phyloP scores from a whole-genome alignment of 345 rosid genomes.

The Aegle marmelos region DNA sequence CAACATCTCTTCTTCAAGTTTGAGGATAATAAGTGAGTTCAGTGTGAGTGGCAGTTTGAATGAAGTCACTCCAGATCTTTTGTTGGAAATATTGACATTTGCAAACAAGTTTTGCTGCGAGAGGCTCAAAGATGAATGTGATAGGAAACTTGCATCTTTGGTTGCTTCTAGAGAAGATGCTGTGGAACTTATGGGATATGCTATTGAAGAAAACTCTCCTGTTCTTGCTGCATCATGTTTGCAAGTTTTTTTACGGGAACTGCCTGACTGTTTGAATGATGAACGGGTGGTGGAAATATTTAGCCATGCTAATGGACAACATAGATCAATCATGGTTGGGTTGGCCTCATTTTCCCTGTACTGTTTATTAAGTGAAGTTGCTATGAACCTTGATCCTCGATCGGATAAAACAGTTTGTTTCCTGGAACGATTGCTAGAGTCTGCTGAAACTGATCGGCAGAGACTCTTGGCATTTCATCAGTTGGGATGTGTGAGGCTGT shows the following conservation, averaged over 20 bases:
- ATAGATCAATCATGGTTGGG: slow-evolving; percentile 72
- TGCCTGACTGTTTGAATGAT: slow-evolving; percentile 79
- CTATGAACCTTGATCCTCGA: slow-evolving; percentile 70
- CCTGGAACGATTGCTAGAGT: slow-evolving; percentile 60
- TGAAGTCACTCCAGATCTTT: slow-evolving; percentile 52
- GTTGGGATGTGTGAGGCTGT: slow-evolving; percentile 77
- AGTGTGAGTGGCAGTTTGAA: slow-evolving; percentile 55
- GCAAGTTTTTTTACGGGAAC: slow-evolving; percentile 69
- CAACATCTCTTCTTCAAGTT: slow-evolving; percentile 62
- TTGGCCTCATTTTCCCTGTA: slow-evolving; percentile 73
- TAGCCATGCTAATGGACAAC: slow-evolving; percentile 46
- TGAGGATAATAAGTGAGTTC: slow-evolving; percentile 68
- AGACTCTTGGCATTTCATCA: slow-evolving; percentile 83
- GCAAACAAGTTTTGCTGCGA: slow-evolving; percentile 97
- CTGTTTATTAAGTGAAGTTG: slow-evolving; percentile 81
- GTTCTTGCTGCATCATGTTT: slow-evolving; percentile 87
- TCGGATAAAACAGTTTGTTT: slow-evolving; percentile 68
- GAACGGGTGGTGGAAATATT: slow-evolving; percentile 65
- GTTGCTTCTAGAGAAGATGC: slow-evolving; percentile 73
- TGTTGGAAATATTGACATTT: slow-evolving; percentile 78
- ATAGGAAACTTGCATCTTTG: slow-evolving; percentile 73
- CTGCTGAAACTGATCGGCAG: slow-evolving; percentile 70
- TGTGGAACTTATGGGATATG: slow-evolving; percentile 86
- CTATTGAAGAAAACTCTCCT: slow-evolving; percentile 72
- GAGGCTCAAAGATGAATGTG: slow-evolving; percentile 82